Percentiles rank a stretch among this genome's conserved stretches.
Conservation (phyloP, 176 grass and related monocot species). For the Eragrostis nindensis region DNA sequence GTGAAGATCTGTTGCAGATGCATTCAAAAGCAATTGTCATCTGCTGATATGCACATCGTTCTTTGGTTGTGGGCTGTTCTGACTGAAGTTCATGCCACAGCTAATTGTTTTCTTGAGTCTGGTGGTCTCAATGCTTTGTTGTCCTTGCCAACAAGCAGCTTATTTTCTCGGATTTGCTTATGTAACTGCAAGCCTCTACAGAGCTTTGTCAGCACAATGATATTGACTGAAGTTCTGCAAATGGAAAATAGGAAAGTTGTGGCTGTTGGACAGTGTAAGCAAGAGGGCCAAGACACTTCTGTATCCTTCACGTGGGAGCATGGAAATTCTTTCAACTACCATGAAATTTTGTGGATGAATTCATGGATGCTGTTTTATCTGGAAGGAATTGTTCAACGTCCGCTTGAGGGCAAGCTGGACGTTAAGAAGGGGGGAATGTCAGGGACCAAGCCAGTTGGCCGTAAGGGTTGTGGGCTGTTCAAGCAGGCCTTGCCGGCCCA, state of each 20-base stretch:
- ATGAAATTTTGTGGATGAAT: too few species aligned
- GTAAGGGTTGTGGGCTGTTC: too few species aligned
- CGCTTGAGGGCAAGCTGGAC: too few species aligned
- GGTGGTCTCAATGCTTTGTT: slow-evolving; percentile 79
- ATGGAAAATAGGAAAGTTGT: slow-evolving; percentile 90
- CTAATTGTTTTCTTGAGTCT: slow-evolving; percentile 81
- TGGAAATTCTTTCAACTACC: too few species aligned
- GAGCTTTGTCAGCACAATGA: slow-evolving; percentile 94
- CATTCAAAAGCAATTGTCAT: slow-evolving; percentile 75
- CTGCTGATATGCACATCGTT: slow-evolving; percentile 84
- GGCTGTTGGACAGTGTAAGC: slow-evolving; percentile 71
- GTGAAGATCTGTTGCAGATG: slow-evolving; percentile 92
- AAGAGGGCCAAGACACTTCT: slow-evolving; percentile 70
- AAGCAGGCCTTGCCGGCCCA: too few species aligned
- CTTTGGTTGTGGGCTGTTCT: slow-evolving; percentile 88
- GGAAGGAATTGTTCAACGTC: too few species aligned
- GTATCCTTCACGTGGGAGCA: too few species aligned
- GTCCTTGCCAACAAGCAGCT: slow-evolving; percentile 73
- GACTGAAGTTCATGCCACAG: slow-evolving; percentile 78
- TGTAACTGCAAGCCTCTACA: slow-evolving; percentile 82
- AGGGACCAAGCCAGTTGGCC: too few species aligned
- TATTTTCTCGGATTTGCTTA: slow-evolving; percentile 91
- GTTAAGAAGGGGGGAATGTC: too few species aligned
- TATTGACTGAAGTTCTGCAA: slow-evolving; percentile 80
- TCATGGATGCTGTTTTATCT: too few species aligned